Evolutionary conservation across 2,329 filamentous ascomycete species (phyloP).

Genomic region (Tolypocladium inflatum): DNA sequence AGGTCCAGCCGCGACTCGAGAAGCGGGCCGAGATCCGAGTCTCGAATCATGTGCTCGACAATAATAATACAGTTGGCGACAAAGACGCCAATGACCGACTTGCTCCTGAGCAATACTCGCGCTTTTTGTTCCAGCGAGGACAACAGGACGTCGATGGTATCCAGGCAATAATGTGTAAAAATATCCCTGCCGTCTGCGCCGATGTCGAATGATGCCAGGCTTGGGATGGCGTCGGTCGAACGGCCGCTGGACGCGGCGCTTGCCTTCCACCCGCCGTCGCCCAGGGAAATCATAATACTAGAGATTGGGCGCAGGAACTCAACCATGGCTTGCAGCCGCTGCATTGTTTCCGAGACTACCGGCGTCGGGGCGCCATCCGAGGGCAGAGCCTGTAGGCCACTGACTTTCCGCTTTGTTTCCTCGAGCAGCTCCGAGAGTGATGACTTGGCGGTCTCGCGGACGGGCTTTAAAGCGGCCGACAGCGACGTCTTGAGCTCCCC

Average conservation of each 20-base stretch:
- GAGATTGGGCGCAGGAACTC: constrained; percentile 78
- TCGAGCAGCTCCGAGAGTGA: constrained; percentile 78
- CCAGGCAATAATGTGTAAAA: constrained; percentile 80
- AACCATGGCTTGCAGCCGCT: constrained; percentile 76
- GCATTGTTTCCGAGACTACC: constrained; percentile 76
- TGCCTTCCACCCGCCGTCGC: constrained; percentile 81
- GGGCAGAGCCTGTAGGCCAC: constrained; percentile 57
- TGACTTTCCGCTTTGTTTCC: constrained; percentile 65
- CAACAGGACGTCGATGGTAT: constrained; percentile 78
- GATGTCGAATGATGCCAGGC: constrained; percentile 73
- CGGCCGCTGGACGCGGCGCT: constrained; percentile 39
- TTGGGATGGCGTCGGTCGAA: constrained; percentile 56
- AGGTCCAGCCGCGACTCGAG: constrained; percentile 56
- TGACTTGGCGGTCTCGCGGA: constrained; percentile 83
- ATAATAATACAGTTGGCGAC: constrained; percentile 80
- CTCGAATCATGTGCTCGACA: constrained; percentile 73
- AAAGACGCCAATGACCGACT: constrained; percentile 76
- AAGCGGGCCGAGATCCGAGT: constrained; percentile 67
- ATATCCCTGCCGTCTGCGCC: constrained; percentile 81
- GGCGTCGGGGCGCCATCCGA: constrained; percentile 70
- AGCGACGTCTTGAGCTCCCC: constrained; percentile 79
- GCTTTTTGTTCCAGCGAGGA: constrained; percentile 66
- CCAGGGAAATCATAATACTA: constrained; percentile 83
- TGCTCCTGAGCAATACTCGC: constrained; percentile 62
- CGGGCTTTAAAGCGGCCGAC: constrained; percentile 76